Percentiles rank a stretch among this genome's conserved stretches.
These are phyloP conservation scores for Elaphomyces granulatus DNA, from an alignment of 495 filamentous ascomycete species.

Conservation along the genomic window DNA sequence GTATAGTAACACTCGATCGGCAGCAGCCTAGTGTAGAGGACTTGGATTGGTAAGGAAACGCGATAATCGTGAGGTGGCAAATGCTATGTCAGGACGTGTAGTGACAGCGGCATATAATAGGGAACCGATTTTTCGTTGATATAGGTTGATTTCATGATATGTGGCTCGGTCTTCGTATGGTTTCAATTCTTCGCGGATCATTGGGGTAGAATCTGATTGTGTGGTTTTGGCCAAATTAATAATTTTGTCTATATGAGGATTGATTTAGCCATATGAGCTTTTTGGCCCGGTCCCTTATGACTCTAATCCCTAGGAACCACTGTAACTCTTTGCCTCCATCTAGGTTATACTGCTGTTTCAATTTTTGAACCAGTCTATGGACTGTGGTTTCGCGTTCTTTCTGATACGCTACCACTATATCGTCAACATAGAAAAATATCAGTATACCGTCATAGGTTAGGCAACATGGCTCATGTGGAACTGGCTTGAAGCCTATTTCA, in stretches of 20 bases:
- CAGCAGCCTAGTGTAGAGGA: conserved; percentile 6
- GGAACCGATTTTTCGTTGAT: conserved; percentile 16
- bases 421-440: conserved; percentile 16
- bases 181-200: conserved; percentile 3
- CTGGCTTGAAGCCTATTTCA: conserved; percentile 7
- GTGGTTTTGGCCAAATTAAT: background rate
- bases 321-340: conserved; percentile 1
- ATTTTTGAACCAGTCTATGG: conserved; percentile 5
- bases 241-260: background rate
- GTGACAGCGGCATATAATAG: conserved; percentile 11
- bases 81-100: conserved; percentile 12
- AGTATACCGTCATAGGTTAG: conserved; percentile 9
- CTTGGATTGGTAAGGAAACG: conserved; percentile 13
- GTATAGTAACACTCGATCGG: conserved; percentile 5
- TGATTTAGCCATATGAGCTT: background rate
- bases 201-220: background rate
- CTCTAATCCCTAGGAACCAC: conserved; percentile 12
- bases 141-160: conserved; percentile 5
- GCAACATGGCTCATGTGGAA: conserved; percentile 11
- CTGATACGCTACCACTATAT: conserved; percentile 9
- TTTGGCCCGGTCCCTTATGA: background rate
- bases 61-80: conserved; percentile 5
- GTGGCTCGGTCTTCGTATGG: conserved; percentile 2
- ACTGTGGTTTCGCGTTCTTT: conserved; percentile 1
- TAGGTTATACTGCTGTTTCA: conserved; percentile 3